Base-by-base conservation (phyloP, 148 eudicot genomes). In the Nepenthes gracilis region DNA sequence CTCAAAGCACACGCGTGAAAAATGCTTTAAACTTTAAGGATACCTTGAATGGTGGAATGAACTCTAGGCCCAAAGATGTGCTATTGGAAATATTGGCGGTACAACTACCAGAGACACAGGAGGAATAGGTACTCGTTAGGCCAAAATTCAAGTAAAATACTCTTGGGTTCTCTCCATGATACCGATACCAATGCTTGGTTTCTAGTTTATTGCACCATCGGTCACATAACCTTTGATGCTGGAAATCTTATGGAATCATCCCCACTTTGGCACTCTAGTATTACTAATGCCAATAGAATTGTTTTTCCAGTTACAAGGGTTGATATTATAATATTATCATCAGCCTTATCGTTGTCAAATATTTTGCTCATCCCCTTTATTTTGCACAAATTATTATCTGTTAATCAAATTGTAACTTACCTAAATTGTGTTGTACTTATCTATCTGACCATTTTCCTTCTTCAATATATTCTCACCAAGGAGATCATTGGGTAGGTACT, bases 401-500 rank as follows among this genome's bases (percentile, higher is more conserved):
- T 54, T 3, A 5, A 1, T n/a, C 57, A 54, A 54, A 34, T 34
- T 33, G 15, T 34, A 23, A 0, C 0, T 23, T 0, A 23, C 23
- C 11, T 54, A 15, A 15, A 54, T 15, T 54, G 35, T 54, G 0
- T 0, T 54, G 57, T 34, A 15, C 35, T 54, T 4, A 54, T 54
- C 1, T 54, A 54, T 15, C 57, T 34, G n/a, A 33, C 33, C 4
- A 2, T 54, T 15, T 54, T 33, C 13, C 11, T 54, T 2, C 11
- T 54, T 54, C 35, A 54, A 1, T 33, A 54, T 54, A 54, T n/a
- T 54, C 57, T 54, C 57, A 54, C 57, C 33, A 15, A 54, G 57
- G 57, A 15, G 57, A 54, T 54, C 34, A 54, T 54, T 54, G 57
- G 57, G 33, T 11, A 11, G 60, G 38, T 57, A 57, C 60, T 57